phyloP scores from a whole-genome alignment of 805 yeast species.

The Huiozyma naganishii region DNA sequence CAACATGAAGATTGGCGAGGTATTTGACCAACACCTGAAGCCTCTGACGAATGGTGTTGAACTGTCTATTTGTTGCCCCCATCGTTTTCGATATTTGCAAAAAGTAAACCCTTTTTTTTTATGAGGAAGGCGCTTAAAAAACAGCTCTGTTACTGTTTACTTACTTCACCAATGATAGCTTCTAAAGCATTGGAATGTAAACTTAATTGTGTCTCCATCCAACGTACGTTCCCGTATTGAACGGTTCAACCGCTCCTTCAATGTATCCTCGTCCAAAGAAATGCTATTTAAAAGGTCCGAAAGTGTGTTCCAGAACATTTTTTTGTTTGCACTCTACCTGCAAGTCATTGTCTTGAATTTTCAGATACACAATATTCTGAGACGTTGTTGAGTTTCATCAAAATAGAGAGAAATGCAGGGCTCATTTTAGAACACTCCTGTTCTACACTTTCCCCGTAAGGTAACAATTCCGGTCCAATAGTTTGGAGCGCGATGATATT shows the following conservation, averaged over 20 bases:
- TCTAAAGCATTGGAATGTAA: conserved; percentile 53
- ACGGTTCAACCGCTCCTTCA: conserved; percentile 36
- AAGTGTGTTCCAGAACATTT: conserved; percentile 60
- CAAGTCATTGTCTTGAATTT: conserved; percentile 65
- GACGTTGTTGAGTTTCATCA: conserved; percentile 52
- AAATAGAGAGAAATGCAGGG: conserved; percentile 43
- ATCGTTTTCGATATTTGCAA: conserved; percentile 31
- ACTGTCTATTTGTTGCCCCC: conserved; percentile 20
- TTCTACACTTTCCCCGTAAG: conserved; percentile 34
- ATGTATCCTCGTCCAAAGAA: conserved; percentile 46
- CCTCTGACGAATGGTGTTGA: conserved; percentile 28
- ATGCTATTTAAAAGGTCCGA: conserved; percentile 61
- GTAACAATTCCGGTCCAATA: conserved; percentile 32
- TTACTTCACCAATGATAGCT: conserved; percentile 44
- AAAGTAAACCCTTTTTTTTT: conserved; percentile 32
- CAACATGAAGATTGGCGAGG: too few species aligned
- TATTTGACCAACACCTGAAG: conserved; percentile 28
- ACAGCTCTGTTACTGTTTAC: conserved; percentile 32
- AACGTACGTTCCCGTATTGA: conserved; percentile 38
- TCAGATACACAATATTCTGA: conserved; percentile 62
- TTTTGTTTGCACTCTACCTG: conserved; percentile 76
- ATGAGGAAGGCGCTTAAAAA: conserved; percentile 35
- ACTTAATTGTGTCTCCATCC: conserved; percentile 45
- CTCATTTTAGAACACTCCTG: conserved; percentile 46
- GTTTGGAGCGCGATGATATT: conserved; percentile 42